Base-by-base conservation (phyloP, 2,329 filamentous ascomycete genomes). In the Keithomyces neogunnii region DNA sequence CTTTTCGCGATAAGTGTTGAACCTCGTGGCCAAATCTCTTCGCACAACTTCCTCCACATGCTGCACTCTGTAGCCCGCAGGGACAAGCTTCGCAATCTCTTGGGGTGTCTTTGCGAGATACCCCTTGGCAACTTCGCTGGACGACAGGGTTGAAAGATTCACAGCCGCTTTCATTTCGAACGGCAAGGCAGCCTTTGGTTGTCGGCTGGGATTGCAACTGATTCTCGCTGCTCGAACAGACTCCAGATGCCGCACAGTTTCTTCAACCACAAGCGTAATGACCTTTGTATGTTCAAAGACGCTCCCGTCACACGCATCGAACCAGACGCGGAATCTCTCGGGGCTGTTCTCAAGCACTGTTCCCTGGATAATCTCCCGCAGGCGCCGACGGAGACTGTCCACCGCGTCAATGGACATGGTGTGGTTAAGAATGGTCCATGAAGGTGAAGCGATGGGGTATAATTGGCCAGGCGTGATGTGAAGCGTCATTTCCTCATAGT, bases 11-110 rank as follows among this genome's bases (percentile, higher is more conserved):
- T 60, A 61, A 13, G 38, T 30, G 35, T 60, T 50, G 54, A 72
- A 72, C 6, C 58, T 60, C 1, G 43, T 31, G 5, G 64, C 56
- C 3, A 72, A 58, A 31, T 68, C 61, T 2, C 54, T 53, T 8
- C 69, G 66, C 32, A 72, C 49, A 5, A 73, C 60, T 35, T 67
- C 66, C 52, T 73, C 69, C 8, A 71, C 61, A 43, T 73, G 68
- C 5, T 72, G 59, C 38, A 70, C 61, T 5, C 69, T 63, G 52
- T 66, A 67, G 3, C 53, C 7, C 3, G 55, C 9, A 4, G 66
- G 63, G 30, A 71, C 62, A 5, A 51, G 51, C 11, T 56, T 55
- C n/a, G 62, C 64, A 30, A 70, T 66, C 30, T 69, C 54, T 36
- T 63, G 56, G 3, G 65, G 63, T 3, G 67, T 62, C 54, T 60